phyloP scores from a whole-genome alignment of 2,329 filamentous ascomycete genomes.

The Cladosporium sp. region DNA sequence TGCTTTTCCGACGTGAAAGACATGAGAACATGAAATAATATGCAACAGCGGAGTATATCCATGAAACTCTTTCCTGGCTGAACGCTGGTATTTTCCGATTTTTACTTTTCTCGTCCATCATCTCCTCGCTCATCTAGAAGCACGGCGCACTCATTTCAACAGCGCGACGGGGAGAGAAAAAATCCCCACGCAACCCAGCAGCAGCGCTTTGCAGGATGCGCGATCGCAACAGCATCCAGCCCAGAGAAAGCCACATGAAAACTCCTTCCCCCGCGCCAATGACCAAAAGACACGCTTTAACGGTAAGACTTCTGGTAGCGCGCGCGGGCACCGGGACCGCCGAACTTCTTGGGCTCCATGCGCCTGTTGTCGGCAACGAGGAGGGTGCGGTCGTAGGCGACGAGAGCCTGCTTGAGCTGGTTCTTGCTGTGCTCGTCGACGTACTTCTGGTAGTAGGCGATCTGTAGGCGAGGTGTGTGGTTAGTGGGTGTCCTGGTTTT shows the following conservation, averaged over 20 bases:
- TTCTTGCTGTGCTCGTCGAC: conserved; percentile 99
- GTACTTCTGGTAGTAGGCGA: conserved; percentile 99
- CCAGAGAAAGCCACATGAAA: conserved; percentile 14
- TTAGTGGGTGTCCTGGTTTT: conserved; percentile 14
- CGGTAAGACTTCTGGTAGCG: conserved; percentile 99
- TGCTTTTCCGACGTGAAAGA: conserved; percentile 11
- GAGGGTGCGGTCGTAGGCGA: conserved; percentile 93
- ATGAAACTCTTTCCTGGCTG: conserved; percentile 13
- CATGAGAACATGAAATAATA: conserved; percentile 13
- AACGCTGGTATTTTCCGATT: conserved; percentile 14
- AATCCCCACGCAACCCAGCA: conserved; percentile 13
- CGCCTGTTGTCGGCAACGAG: conserved; percentile 99
- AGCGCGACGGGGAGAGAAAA: conserved; percentile 7
- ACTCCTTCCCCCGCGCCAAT: conserved; percentile 10
- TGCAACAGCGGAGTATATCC: conserved; percentile 12
- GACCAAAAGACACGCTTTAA: conserved; percentile 53
- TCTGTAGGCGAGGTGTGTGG: conserved; percentile 26
- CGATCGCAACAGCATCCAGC: conserved; percentile 13
- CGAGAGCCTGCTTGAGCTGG: conserved; percentile 94
- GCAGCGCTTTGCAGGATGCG: conserved; percentile 11
- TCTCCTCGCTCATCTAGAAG: conserved; percentile 11
- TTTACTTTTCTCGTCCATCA: conserved; percentile 11
- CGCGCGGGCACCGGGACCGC: conserved; percentile 87
- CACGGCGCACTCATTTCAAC: conserved; percentile 7
- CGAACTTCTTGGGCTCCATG: conserved; percentile 98